Base-by-base conservation (phyloP, 1,284 basidiomycete species). In the Veloboletus limbatus region DNA sequence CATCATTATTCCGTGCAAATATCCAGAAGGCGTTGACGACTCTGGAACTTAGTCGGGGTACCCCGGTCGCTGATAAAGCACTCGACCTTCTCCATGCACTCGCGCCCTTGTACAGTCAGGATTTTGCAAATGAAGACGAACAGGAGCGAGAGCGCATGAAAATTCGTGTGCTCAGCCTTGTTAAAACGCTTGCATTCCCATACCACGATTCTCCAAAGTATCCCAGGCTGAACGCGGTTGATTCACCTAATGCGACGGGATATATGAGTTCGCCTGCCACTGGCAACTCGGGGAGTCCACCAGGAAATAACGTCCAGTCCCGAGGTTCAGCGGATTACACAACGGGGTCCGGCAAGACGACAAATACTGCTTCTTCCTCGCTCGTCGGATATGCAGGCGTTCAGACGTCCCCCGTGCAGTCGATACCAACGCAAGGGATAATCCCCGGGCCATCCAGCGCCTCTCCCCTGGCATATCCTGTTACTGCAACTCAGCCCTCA, bases 151-250 rank as follows among this genome's bases (percentile, higher is more conserved):
- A 82, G 53, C 78, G 75, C 57, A 75, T 77, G 60, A 81, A 82
- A 53, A 70, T 70, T 17, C 70, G 74, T 46, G 78, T 88, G 22
- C 67, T 89, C 28, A 70, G 78, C 43, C 70, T 78, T 21, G 86
- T 89, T 38, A 76, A 81, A 51, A 83, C 80, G 46, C 77, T 89
- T 20, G 85, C 84, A 30, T 88, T 89, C 66, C 86, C 87, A 11
- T 88, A 86, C 60, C 81, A 88, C 56, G 83, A 87, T 62, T 79
- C 80, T 45, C 76, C 78, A 50, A 77, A 56, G 44, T 67, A 74
- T 58, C 74, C 72, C 45, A 70, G 74, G 43, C 63, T 73, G 27
- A 69, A 63, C 26, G 43, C 66, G 31, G 69, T 70, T 31, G 77
- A 79, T 45, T 78, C 77, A 17, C 76, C 77, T 7, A 69, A 65